phyloP scores from a whole-genome alignment of 2,329 filamentous ascomycete species.

The Paraphaeosphaeria minitans region DNA sequence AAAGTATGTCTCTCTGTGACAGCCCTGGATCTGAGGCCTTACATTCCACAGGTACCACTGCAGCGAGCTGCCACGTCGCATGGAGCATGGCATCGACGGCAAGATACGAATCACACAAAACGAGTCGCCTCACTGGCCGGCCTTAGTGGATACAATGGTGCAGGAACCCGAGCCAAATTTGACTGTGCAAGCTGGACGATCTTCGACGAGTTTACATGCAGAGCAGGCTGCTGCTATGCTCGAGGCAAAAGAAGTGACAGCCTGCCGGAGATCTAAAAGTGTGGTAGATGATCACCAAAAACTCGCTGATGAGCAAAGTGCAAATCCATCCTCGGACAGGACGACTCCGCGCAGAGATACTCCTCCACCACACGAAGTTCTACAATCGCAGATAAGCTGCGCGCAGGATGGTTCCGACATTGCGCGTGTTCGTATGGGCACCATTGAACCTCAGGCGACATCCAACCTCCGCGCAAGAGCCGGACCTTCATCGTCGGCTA shows the following conservation, averaged over 20 bases:
- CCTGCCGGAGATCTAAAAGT: conserved; percentile 8
- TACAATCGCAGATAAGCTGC: not conserved
- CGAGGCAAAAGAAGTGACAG: conserved; percentile 13
- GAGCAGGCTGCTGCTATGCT: conserved; percentile 29
- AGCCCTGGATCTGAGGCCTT: not conserved
- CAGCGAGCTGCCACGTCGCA: not conserved
- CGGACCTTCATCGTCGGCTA: not conserved
- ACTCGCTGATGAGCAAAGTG: conserved; percentile 10
- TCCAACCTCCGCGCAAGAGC: not conserved
- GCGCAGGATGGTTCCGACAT: not conserved
- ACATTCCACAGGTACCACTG: not conserved
- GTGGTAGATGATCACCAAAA: conserved; percentile 8
- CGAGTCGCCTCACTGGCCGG: conserved; percentile 22
- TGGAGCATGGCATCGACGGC: conserved; percentile 1
- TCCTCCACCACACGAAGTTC: not conserved
- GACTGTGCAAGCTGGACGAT: conserved; percentile 30
- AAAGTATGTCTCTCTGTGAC: not conserved
- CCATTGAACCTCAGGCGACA: not conserved
- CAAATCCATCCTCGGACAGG: not conserved
- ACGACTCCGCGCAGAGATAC: not conserved
- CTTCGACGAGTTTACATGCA: conserved; percentile 24
- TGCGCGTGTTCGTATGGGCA: not conserved
- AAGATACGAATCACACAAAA: not conserved
- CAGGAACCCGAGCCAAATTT: conserved; percentile 14
- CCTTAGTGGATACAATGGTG: conserved; percentile 17